Evolutionary conservation across 2,329 filamentous ascomycete genomes (phyloP), one percentile per base, ranked within the genome.

Genomic region (Oidium heveae): DNA sequence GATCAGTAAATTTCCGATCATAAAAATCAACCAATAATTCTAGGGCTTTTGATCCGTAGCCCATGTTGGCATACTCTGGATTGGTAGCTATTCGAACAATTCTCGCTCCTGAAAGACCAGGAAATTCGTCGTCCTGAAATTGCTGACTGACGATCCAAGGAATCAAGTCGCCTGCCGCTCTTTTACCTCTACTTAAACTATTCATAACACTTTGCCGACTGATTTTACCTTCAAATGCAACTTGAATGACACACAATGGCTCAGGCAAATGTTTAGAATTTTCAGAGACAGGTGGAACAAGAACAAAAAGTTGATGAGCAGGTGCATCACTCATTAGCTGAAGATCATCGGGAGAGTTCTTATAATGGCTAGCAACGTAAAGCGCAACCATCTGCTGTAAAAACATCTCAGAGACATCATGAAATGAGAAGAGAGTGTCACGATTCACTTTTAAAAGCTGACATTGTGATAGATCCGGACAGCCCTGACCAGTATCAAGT

Each of bases 311-410:
- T 66, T 96, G 88, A 68, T 98, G 91, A 0, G 91, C 89, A 1
- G 91, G 91, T 0, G 91, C 91, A 68, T 98, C 91, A 58, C 86
- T 94, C 86, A 98, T 94, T 56, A 98, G 76, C 66, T 96, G 91
- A n/a, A 98, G 74, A 63, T 98, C 91, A 63, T 98, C 94, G 0
- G 91, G 91, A 0, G 88, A 86, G 69, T 98, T 98, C 69, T 96
- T 96, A 73, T 98, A 95, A 68, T 94, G 87, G 61, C 86, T 94
- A 32, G 91, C 87, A 32, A 98, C 93, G 62, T 96, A 98, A 1
- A 98, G 76, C 0, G 88, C 87, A 69, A 98, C 89, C 86, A 98
- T 95, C 63, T 94, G 87, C 66, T 98, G 91, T 55, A 98, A 70
- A 69, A 98, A 96, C 64, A 88, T 91, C 67, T 98, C 91, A 2